phyloP scores from a whole-genome alignment of 768 basidiomycete species.

The Xerocomus brunneocitrinus region DNA sequence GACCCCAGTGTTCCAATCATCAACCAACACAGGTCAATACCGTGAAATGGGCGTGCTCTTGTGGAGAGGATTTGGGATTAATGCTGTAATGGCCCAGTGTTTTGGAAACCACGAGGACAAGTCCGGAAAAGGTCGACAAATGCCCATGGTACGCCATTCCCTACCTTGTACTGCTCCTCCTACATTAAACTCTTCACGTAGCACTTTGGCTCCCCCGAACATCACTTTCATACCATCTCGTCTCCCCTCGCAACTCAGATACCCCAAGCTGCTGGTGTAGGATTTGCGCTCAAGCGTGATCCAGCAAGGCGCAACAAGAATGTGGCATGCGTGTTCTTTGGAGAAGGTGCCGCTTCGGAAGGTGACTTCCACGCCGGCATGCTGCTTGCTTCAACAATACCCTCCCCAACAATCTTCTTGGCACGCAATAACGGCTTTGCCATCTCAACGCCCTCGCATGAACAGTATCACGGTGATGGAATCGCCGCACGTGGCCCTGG shows the following conservation, averaged over 20 bases:
- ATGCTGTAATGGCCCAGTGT: constrained; percentile 87
- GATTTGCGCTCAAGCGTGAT: constrained; percentile 80
- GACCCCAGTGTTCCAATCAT: background rate
- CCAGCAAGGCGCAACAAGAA: constrained; percentile 61
- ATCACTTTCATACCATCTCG: constrained; percentile 93
- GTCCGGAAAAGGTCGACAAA: constrained; percentile 82
- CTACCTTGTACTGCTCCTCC: background rate
- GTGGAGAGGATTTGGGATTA: constrained; percentile 78
- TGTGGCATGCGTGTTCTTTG: constrained; percentile 86
- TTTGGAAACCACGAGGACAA: constrained; percentile 82
- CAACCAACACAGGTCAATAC: constrained; percentile 65
- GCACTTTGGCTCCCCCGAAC: constrained; percentile 81
- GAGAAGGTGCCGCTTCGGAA: constrained; percentile 92
- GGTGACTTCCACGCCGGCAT: constrained; percentile 95
- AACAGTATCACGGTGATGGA: constrained; percentile 91
- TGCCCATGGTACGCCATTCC: constrained; percentile 71
- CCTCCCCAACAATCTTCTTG: constrained; percentile 69
- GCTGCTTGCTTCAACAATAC: constrained; percentile 71
- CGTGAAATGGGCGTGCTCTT: constrained; percentile 88
- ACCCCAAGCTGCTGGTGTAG: constrained; percentile 92
- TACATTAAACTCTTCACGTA: constrained; percentile 28
- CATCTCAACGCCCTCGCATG: constrained; percentile 85
- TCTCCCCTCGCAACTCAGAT: constrained; percentile 93
- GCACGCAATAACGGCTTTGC: constrained; percentile 89
- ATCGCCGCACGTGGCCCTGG: constrained; percentile 87